Conservation (phyloP, 768 basidiomycete species). For the Auricularia sp. region DNA sequence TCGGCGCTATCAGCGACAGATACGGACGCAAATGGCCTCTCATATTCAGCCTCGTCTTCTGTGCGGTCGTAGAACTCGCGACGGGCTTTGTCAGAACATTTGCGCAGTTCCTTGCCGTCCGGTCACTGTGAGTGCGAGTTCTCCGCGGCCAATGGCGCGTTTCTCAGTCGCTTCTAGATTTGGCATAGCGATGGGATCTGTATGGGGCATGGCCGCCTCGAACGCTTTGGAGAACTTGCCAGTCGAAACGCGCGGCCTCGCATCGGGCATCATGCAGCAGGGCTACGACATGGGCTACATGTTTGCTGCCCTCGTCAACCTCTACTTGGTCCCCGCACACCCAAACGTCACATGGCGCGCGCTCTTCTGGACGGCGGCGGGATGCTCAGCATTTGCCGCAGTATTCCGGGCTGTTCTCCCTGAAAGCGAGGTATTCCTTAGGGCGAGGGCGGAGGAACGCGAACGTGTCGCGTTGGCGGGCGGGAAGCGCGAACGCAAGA, state of each 20-base stretch:
- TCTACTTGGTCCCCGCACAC: constrained; percentile 39
- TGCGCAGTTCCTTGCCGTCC: constrained; percentile 66
- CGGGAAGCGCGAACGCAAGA: constrained; percentile 32
- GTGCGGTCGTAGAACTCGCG: constrained; percentile 64
- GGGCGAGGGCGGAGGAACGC: constrained; percentile 37
- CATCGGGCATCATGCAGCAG: constrained; percentile 76
- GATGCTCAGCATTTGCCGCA: constrained; percentile 62
- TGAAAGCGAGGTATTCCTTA: constrained; percentile 66
- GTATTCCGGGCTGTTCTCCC: constrained; percentile 55
- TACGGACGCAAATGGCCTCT: constrained; percentile 93
- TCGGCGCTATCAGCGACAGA: constrained; percentile 79
- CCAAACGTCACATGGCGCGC: constrained; percentile 54
- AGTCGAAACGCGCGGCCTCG: constrained; percentile 74
- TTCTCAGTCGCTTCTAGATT: constrained; percentile 3
- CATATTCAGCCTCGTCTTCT: constrained; percentile 60
- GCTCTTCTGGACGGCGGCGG: constrained; percentile 73
- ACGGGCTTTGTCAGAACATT: constrained; percentile 75
- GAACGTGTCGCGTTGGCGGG: constrained; percentile 29
- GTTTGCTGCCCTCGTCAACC: constrained; percentile 73
- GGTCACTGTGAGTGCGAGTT: constrained; percentile 59
- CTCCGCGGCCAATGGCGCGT: constrained; percentile 15
- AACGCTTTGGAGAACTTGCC: constrained; percentile 87
- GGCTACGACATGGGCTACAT: constrained; percentile 86
- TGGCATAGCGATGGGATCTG: constrained; percentile 70
- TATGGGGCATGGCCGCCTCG: constrained; percentile 77